Conservation (phyloP, 2,329 filamentous ascomycete genomes). For the Trichoderma breve region DNA sequence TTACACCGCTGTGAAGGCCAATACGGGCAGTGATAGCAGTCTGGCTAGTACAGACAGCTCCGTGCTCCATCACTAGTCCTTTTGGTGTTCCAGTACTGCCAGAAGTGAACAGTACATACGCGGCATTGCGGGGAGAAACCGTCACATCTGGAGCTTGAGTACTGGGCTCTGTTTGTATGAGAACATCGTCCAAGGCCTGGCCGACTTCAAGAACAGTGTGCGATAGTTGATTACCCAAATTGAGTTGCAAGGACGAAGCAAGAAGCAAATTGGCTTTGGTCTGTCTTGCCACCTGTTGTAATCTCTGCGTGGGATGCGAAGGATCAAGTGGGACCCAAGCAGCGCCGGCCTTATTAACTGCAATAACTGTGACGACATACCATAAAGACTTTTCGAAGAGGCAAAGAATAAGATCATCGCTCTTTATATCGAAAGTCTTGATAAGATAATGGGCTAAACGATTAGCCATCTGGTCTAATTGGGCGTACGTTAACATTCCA, state of each 20-base stretch:
- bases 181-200: background rate
- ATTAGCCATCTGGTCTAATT: constrained; percentile 12
- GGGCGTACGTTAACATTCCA: constrained; percentile 10
- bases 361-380: constrained; percentile 26
- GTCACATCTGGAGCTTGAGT: constrained; percentile 23
- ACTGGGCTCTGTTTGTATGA: background rate
- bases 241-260: constrained; percentile 7
- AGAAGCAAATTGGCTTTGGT: background rate
- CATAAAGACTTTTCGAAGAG: constrained; percentile 24
- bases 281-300: background rate
- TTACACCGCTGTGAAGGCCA: background rate
- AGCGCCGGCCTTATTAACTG: constrained; percentile 30
- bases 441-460: background rate
- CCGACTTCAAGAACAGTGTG: background rate
- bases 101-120: constrained; percentile 22
- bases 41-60: constrained; percentile 40
- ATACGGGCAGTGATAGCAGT: background rate
- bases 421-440: background rate
- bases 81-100: constrained; percentile 23
- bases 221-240: background rate
- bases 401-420: background rate
- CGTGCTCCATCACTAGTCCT: constrained; percentile 32
- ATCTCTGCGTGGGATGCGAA: constrained; percentile 4
- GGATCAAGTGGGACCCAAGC: constrained; percentile 24
- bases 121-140: background rate